Conservation (phyloP, 805 yeast species). For the Starmerella riodocensis region DNA sequence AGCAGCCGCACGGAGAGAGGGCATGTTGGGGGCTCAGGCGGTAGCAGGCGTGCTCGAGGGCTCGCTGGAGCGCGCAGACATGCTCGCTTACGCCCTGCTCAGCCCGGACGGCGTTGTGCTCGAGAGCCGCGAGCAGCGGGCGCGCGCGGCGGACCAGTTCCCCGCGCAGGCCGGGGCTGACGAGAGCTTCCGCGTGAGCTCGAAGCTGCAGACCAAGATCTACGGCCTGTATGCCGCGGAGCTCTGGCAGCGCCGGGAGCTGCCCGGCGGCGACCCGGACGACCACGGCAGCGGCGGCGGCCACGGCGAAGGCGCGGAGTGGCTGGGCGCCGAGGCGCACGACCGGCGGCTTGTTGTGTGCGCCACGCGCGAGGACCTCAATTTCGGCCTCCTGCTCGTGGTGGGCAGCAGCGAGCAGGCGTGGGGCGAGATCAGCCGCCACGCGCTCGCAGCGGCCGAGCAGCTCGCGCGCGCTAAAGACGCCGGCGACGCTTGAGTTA, state of each 20-base stretch:
- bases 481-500: too few species aligned
- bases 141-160: conserved; percentile 1
- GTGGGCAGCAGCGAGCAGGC: conserved; percentile 3
- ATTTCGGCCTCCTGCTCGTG: conserved; percentile 11
- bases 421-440: conserved; percentile 9
- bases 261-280: too few species aligned
- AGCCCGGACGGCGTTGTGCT: conserved; percentile 14
- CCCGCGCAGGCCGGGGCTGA: conserved; percentile 1
- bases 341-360: conserved; percentile 10
- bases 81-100: conserved; percentile 12
- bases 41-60: conserved; percentile 7
- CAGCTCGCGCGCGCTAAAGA: too few species aligned
- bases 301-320: neutral
- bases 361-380: neutral
- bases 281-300: too few species aligned
- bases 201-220: conserved; percentile 24
- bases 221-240: conserved; percentile 25
- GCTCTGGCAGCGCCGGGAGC: conserved; percentile 23
- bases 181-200: conserved; percentile 5
- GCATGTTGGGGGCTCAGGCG: conserved; percentile 11
- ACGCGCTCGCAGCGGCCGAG: conserved; percentile 1
- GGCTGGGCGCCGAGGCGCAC: conserved; percentile 16
- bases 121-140: conserved; percentile 15
- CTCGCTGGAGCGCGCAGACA: conserved; percentile 2
- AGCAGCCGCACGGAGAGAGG: neutral